These are phyloP conservation scores for Pythium diclinum DNA, from an alignment of 352 stramenopile genomes.

Conservation along the genomic window DNA sequence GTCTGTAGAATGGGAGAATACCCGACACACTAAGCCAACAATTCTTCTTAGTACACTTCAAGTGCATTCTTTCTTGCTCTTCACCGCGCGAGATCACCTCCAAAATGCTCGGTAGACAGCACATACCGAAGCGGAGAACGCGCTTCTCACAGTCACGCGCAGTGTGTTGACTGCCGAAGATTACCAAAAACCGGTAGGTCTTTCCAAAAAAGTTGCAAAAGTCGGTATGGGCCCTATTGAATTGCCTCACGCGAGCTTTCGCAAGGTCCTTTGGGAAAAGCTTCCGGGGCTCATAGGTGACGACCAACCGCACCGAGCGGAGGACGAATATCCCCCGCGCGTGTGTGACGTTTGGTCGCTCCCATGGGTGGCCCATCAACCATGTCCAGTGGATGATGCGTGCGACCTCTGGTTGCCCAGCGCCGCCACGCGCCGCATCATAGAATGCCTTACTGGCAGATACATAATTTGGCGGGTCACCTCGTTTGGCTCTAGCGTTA, in stretches of 20 bases:
- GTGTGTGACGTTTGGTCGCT: slow-evolving; percentile 2
- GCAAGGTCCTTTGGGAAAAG: background rate
- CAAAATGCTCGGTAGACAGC: background rate
- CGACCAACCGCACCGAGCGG: background rate
- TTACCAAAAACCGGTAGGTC: slow-evolving; percentile 1
- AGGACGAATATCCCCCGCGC: background rate
- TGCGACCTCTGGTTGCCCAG: slow-evolving; percentile 1
- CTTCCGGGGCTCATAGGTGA: slow-evolving; percentile 4
- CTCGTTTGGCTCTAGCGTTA: background rate
- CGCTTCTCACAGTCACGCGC: background rate
- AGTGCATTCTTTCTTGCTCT: background rate
- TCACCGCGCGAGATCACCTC: background rate
- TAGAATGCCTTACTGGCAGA: slow-evolving; percentile 3
- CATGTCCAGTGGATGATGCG: slow-evolving; percentile 13
- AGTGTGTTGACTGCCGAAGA: background rate
- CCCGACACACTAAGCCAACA: background rate
- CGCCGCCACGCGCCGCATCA: background rate
- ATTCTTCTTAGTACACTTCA: background rate
- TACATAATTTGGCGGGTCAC: slow-evolving; percentile 7
- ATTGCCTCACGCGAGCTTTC: slow-evolving; percentile 1
- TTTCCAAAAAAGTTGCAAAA: slow-evolving; percentile 8
- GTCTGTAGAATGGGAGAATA: background rate
- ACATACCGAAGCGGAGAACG: background rate
- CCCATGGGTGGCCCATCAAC: background rate
- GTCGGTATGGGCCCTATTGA: slow-evolving; percentile 1